These are phyloP conservation scores for Rhododendron simsii DNA, from an alignment of 148 eudicot genomes.

Conservation along the genomic window DNA sequence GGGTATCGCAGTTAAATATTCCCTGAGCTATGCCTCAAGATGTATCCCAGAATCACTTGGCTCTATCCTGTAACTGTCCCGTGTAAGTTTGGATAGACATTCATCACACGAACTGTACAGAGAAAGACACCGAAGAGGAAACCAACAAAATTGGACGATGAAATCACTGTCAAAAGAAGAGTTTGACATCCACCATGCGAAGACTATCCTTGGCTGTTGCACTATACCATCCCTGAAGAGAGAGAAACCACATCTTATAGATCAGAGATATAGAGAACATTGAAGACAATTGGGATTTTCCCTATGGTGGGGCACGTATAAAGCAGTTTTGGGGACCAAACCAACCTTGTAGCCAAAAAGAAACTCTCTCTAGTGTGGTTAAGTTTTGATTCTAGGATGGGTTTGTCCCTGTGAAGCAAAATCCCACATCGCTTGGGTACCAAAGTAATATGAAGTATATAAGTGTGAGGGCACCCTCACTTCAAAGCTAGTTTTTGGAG, in stretches of 20 bases:
- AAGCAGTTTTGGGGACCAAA: not conserved
- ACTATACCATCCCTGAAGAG: not conserved
- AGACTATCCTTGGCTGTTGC: not conserved
- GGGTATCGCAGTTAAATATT: not conserved
- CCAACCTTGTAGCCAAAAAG: not conserved
- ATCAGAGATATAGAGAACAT: not conserved
- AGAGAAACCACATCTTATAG: not conserved
- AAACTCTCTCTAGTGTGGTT: not conserved
- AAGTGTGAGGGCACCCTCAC: no score
- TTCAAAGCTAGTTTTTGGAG: no score
- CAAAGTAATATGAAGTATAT: no score
- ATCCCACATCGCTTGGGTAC: no score
- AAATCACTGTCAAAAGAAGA: not conserved
- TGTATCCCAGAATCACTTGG: not conserved
- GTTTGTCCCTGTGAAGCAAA: not conserved
- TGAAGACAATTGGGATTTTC: not conserved
- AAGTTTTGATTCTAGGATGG: not conserved
- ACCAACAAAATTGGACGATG: not conserved
- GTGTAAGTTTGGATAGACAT: not conserved
- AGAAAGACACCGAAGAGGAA: not conserved
- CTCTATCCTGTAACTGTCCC: not conserved
- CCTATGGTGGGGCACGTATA: not conserved
- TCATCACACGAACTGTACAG: not conserved
- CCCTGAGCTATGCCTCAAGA: not conserved
- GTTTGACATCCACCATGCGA: not conserved